phyloP scores from a whole-genome alignment of 345 rosid species.

The Adansonia digitata region DNA sequence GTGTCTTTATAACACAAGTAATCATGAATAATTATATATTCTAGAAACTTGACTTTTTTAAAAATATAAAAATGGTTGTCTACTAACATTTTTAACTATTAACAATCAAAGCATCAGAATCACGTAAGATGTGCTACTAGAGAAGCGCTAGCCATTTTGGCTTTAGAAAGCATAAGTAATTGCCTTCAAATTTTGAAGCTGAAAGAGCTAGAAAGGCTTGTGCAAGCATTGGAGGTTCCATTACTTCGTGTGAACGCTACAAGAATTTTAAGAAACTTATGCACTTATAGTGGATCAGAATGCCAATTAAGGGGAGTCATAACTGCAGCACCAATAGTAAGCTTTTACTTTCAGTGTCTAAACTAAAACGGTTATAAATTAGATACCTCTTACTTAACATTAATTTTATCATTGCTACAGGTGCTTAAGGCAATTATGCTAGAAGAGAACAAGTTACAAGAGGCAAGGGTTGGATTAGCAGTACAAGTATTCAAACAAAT shows the following conservation, averaged over 20 bases:
- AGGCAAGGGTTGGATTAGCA: constrained; percentile 77
- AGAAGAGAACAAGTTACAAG: constrained; percentile 68
- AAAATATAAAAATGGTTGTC: no score
- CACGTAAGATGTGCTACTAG: constrained; percentile 69
- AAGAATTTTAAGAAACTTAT: constrained; percentile 68
- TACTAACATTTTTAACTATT: no score
- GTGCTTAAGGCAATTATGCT: constrained; percentile 60
- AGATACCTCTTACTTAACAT: no score
- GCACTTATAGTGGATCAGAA: constrained; percentile 43
- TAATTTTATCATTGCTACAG: constrained; percentile 42
- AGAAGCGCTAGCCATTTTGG: constrained; percentile 83
- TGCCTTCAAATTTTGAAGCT: constrained; percentile 63
- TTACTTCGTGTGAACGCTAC: constrained; percentile 63
- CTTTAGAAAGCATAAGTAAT: constrained; percentile 64
- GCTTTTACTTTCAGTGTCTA: constrained; percentile 23
- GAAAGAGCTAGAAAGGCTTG: constrained; percentile 41
- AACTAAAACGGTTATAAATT: no score
- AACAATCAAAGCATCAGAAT: constrained; percentile 31
- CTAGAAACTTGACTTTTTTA: no score
- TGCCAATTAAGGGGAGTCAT: constrained; percentile 46
- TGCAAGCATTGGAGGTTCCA: constrained; percentile 48
- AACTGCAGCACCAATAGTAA: constrained; percentile 65
- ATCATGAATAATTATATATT: no score
- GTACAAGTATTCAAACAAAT: constrained; percentile 55
- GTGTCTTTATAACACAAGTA: no score